phyloP scores from a whole-genome alignment of 129 eudicot species.

The Flaveria brownii region DNA sequence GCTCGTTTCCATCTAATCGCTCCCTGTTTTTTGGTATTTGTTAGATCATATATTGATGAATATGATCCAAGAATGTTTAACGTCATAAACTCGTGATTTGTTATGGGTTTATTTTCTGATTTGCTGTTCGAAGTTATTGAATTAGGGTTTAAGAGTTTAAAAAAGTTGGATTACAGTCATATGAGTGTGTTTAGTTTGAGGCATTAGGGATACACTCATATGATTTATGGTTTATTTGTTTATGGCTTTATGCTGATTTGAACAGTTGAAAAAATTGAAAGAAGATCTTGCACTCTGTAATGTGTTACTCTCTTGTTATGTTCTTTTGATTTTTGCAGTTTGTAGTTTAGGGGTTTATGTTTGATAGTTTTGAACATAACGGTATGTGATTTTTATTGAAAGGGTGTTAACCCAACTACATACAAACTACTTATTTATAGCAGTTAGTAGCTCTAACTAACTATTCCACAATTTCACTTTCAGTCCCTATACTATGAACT shows the following conservation, averaged over 20 bases:
- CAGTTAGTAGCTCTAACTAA: no score
- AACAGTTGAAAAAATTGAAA: background rate
- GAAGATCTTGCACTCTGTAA: background rate
- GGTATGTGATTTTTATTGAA: no score
- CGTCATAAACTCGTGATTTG: background rate
- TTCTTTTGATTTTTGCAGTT: no score
- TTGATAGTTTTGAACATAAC: no score
- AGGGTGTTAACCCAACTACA: no score
- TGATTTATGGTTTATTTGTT: background rate
- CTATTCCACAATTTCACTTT: no score
- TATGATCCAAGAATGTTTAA: slow-evolving; percentile 7
- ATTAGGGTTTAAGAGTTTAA: background rate
- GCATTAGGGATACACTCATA: background rate
- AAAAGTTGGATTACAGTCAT: background rate
- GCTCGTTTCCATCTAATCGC: background rate
- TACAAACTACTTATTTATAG: no score
- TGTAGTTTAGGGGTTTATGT: background rate
- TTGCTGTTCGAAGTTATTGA: background rate
- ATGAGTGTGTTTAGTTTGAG: background rate
- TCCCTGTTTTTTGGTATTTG: background rate
- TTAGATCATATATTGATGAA: background rate
- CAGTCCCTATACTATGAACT: no score
- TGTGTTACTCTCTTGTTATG: no score
- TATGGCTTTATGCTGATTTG: background rate
- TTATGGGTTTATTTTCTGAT: background rate